Base-by-base conservation (phyloP, 75 land plant species). In the Cunninghamia lanceolata region DNA sequence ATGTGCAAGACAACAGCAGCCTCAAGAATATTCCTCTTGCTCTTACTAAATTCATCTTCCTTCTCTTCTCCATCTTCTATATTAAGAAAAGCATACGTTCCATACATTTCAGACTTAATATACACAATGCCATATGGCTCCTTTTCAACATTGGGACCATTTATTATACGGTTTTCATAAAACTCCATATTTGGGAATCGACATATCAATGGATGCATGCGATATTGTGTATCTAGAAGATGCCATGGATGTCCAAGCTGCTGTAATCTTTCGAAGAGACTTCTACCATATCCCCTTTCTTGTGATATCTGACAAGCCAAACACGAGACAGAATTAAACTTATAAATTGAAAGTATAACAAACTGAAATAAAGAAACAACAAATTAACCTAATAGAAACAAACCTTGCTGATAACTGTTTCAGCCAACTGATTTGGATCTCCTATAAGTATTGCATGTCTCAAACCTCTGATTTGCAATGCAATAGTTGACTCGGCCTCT, bases 161-260 rank as follows among this genome's bases (percentile, higher is more conserved):
- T 88, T n/a, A 42, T 19, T 71, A 94, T 87, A 82, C 76, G 35
- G 47, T 86, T 87, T 25, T 85, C 85, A 82, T 95, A 95, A 85
- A 95, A 93, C n/a, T 80, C 90, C 91, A 87, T 50, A 87, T 96
- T 96, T 54, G 99, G 96, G 82, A 95, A 95, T n/a, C 50, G 76
- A 84, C 93, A 91, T 52, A 97, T 97, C 9, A 89, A 87, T 30
- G 99, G 97, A 85, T 94, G 99, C 97, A 97, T 97, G 46, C 96
- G 88, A 73, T 97, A 93, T 75, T 97, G 97, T n/a, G 90, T 84
- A 53, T 92, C 88, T 11, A 97, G 89, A 43, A 97, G 87, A 79
- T 90, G 89, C 68, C 84, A 89, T 35, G 71, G 75, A n/a, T 94
- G 91, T 45, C 93, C 96, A 53, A 94, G 82, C 4, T 45, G 53